Evolutionary conservation across 2,329 filamentous ascomycete species (phyloP).

Genomic region (Sclerotinia glacialis): DNA sequence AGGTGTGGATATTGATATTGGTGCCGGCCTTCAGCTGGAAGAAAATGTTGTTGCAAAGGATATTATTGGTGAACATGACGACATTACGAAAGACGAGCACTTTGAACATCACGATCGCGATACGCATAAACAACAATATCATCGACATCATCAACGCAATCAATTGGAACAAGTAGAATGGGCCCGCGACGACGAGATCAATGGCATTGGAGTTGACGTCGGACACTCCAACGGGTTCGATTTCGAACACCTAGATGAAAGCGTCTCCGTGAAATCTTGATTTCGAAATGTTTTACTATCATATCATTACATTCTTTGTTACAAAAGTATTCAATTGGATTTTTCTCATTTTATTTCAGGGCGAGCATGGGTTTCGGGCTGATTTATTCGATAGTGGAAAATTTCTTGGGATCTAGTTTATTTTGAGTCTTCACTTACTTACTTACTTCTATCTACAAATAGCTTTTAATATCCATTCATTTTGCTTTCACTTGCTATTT

Average conservation of each 20-base stretch:
- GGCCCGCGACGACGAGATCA: neutral
- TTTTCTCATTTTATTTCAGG: neutral
- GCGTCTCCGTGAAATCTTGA: constrained; percentile 19
- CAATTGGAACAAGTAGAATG: constrained; percentile 5
- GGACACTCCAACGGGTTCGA: neutral
- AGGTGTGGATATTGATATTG: neutral
- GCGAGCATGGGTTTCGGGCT: neutral
- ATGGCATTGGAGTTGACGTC: neutral
- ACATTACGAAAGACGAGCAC: neutral
- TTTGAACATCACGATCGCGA: constrained; percentile 1
- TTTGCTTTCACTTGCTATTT: neutral
- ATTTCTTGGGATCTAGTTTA: constrained; percentile 4
- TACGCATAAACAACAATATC: constrained; percentile 3
- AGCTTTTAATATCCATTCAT: constrained; percentile 21
- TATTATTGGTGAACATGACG: constrained; percentile 1
- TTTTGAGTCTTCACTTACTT: neutral
- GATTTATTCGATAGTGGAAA: neutral
- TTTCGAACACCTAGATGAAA: constrained; percentile 20
- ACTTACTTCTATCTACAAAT: constrained; percentile 18
- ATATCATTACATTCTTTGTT: neutral
- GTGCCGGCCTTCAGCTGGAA: neutral
- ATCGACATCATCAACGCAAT: neutral
- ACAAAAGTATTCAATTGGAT: neutral
- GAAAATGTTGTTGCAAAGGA: neutral
- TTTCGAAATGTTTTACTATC: neutral